These are phyloP conservation scores for Podila horticola DNA, from an alignment of 192 early-diverging fungal species.

Conservation along the genomic window DNA sequence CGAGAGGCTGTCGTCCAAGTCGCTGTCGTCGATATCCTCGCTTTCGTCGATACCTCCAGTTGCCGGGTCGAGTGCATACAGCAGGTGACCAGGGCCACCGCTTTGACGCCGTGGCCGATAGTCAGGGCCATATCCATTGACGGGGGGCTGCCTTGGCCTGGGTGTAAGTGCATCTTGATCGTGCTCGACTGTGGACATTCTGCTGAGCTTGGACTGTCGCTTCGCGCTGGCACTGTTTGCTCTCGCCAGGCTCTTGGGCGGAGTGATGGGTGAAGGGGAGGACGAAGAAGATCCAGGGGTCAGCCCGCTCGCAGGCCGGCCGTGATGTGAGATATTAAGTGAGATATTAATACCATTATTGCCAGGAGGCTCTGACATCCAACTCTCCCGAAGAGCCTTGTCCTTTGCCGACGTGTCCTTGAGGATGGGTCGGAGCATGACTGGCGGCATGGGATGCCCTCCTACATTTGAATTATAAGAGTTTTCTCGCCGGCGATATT, in stretches of 20 bases:
- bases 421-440: conserved; percentile 37
- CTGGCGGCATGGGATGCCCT: neutral
- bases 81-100: conserved; percentile 31
- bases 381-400: conserved; percentile 35
- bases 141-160: conserved; percentile 7
- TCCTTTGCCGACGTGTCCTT: conserved; percentile 45
- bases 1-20: conserved; percentile 16
- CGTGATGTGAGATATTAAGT: neutral
- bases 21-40: conserved; percentile 48
- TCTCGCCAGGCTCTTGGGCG: conserved; percentile 44
- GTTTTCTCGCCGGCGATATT: conserved; percentile 21
- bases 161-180: conserved; percentile 43
- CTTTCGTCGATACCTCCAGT: conserved; percentile 27
- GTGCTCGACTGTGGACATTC: conserved; percentile 12
- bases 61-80: conserved; percentile 20
- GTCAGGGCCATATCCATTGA: conserved; percentile 25
- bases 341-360: conserved; percentile 13
- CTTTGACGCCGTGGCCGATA: conserved; percentile 42
- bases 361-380: conserved; percentile 47
- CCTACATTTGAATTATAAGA: conserved; percentile 6
- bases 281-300: neutral
- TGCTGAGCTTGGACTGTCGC: conserved; percentile 22
- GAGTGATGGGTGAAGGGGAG: conserved; percentile 10
- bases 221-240: conserved; percentile 24
- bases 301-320: conserved; percentile 9